Conservation (phyloP, 495 filamentous ascomycete genomes). For the Beverwykella pulmonaria region DNA sequence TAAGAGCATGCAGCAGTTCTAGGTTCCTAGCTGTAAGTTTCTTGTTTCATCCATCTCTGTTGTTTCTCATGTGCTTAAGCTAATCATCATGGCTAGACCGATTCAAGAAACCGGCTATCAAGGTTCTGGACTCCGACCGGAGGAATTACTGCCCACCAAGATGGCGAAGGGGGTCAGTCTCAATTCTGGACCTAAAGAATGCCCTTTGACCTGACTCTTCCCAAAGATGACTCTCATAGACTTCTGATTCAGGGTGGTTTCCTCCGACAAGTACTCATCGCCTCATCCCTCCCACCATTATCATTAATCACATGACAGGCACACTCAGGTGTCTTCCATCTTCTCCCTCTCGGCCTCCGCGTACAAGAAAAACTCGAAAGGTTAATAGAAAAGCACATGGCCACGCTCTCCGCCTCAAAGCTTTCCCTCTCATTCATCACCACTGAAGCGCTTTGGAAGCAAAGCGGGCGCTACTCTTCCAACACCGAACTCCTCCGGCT, state of each 20-base stretch:
- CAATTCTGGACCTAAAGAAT: background rate
- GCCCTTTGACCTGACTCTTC: background rate
- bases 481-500: slow-evolving; percentile 80
- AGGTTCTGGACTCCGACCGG: slow-evolving; percentile 77
- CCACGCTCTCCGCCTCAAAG: slow-evolving; percentile 80
- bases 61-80: too few species aligned
- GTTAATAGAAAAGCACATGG: slow-evolving; percentile 90
- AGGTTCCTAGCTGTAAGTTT: slow-evolving; percentile 14
- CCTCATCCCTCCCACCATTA: background rate
- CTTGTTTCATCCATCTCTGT: background rate
- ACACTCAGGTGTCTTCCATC: slow-evolving; percentile 88
- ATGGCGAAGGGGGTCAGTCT: slow-evolving; percentile 48
- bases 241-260: slow-evolving; percentile 78
- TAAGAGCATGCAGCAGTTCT: background rate
- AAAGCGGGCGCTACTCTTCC: slow-evolving; percentile 62
- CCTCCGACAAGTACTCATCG: slow-evolving; percentile 59
- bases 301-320: slow-evolving; percentile 63
- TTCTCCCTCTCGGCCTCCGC: slow-evolving; percentile 84
- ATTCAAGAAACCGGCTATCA: slow-evolving; percentile 66
- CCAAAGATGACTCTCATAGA: slow-evolving; percentile 65
- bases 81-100: slow-evolving; percentile 46
- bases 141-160: slow-evolving; percentile 63
- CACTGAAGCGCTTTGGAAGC: slow-evolving; percentile 79
- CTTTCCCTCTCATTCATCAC: slow-evolving; percentile 87
- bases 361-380: slow-evolving; percentile 87